phyloP scores from a whole-genome alignment of 2,329 filamentous ascomycete genomes.

The Diplodia corticola region DNA sequence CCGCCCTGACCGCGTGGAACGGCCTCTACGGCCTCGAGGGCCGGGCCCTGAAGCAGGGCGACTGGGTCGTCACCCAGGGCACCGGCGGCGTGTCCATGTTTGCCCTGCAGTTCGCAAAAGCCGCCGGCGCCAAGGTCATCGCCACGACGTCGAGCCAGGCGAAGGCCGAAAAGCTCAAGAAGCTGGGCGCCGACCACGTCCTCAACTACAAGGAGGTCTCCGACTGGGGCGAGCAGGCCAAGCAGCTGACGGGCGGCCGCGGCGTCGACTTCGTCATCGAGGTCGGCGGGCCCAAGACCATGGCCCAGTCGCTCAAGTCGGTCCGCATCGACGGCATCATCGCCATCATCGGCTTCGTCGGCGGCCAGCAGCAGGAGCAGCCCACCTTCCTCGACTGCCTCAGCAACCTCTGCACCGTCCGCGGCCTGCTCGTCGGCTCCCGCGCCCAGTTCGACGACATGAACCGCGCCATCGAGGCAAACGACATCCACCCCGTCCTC shows the following conservation, averaged over 20 bases:
- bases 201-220: conserved; percentile 57
- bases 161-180: conserved; percentile 54
- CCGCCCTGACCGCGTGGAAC: conserved; percentile 52
- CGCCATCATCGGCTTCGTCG: conserved; percentile 60
- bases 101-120: conserved; percentile 58
- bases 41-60: conserved; percentile 39
- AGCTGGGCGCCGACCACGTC: conserved; percentile 57
- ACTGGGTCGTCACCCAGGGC: conserved; percentile 65
- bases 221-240: conserved; percentile 57
- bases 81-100: conserved; percentile 70
- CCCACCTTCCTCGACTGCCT: conserved; percentile 56
- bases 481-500: conserved; percentile 60
- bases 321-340: conserved; percentile 58
- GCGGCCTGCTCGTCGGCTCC: conserved; percentile 59
- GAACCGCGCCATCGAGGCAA: conserved; percentile 59
- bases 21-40: conserved; percentile 52
- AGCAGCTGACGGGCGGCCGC: conserved; percentile 49
- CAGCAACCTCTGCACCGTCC: conserved; percentile 54
- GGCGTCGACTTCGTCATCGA: conserved; percentile 67
- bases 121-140: conserved; percentile 58
- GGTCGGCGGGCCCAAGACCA: conserved; percentile 64
- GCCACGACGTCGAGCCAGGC: conserved; percentile 55
- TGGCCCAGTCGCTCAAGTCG: conserved; percentile 54
- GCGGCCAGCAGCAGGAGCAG: conserved; percentile 50
- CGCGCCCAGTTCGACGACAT: conserved; percentile 60